These are phyloP conservation scores for Symbiodinium natans DNA, from an alignment of 73 alveolate genomes.

Conservation along the genomic window DNA sequence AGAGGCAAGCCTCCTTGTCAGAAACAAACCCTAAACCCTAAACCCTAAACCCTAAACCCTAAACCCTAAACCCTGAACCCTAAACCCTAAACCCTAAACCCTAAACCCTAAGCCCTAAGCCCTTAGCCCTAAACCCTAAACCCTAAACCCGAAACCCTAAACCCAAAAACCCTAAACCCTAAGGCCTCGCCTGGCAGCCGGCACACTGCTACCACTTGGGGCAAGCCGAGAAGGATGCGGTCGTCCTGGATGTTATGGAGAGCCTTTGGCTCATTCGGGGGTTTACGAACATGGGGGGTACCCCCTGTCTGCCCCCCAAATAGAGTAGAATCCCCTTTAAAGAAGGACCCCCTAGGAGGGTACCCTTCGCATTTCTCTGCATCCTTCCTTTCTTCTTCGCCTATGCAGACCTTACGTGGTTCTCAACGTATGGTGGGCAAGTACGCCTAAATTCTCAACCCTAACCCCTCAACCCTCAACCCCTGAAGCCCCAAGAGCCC, in stretches of 20 bases:
- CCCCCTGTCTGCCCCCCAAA: too few species aligned
- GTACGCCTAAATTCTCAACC: background rate
- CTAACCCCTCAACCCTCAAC: background rate
- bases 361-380: background rate
- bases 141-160: too few species aligned
- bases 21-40: too few species aligned
- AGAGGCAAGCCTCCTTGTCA: too few species aligned
- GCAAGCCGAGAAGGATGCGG: slow-evolving; percentile 33
- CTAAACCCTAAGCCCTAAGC: too few species aligned
- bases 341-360: too few species aligned
- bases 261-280: background rate
- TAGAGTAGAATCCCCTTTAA: too few species aligned
- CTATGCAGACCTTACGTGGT: background rate
- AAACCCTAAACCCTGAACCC: too few species aligned
- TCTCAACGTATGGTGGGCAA: background rate
- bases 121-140: too few species aligned
- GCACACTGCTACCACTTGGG: slow-evolving; percentile 58
- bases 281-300: too few species aligned
- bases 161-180: background rate
- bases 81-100: background rate
- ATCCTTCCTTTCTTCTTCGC: background rate
- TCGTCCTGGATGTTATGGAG: background rate
- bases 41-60: too few species aligned
- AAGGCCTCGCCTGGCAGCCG: background rate
- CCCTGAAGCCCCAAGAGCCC: background rate